Conservation (phyloP, 2,329 filamentous ascomycete species). For the Xylariales sp. region DNA sequence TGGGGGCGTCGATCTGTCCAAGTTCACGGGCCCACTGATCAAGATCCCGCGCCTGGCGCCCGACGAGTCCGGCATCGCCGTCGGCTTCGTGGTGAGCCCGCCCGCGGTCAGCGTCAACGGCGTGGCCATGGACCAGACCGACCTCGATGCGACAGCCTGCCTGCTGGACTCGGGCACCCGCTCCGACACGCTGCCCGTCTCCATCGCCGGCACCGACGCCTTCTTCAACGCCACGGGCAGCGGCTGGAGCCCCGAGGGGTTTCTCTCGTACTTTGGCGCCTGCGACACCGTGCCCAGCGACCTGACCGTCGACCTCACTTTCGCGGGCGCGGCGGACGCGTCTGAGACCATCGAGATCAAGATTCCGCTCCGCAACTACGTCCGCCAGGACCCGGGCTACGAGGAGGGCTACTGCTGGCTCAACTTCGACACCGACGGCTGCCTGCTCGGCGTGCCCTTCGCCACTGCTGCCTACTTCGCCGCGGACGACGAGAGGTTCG, state of each 20-base stretch:
- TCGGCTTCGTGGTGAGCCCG: conserved; percentile 14
- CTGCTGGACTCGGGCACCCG: conserved; percentile 6
- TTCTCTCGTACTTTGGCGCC: conserved; percentile 19
- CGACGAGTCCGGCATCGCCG: conserved; percentile 13
- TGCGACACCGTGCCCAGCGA: conserved; percentile 24
- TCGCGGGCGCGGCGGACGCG: conserved; percentile 15
- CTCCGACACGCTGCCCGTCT: conserved; percentile 11
- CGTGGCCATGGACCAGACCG: conserved; percentile 12
- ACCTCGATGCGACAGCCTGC: not conserved
- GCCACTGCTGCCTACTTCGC: conserved; percentile 24
- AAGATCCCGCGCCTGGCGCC: conserved; percentile 25
- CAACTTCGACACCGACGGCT: conserved; percentile 19
- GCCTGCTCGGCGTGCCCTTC: conserved; percentile 26
- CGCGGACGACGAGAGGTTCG: conserved; percentile 23
- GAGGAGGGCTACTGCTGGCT: conserved; percentile 19
- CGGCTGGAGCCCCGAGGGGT: not conserved
- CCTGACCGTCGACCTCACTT: conserved; percentile 19
- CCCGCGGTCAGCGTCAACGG: conserved; percentile 17
- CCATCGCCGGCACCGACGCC: conserved; percentile 8
- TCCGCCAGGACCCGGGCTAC: conserved; percentile 15
- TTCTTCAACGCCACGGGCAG: conserved; percentile 10
- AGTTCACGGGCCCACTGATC: conserved; percentile 26
- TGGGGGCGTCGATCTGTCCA: conserved; percentile 27
- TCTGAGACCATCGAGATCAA: conserved; percentile 19
- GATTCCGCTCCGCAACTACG: conserved; percentile 26